Conservation (phyloP, 2,329 filamentous ascomycete genomes). For the Cordyceps farinosa region DNA sequence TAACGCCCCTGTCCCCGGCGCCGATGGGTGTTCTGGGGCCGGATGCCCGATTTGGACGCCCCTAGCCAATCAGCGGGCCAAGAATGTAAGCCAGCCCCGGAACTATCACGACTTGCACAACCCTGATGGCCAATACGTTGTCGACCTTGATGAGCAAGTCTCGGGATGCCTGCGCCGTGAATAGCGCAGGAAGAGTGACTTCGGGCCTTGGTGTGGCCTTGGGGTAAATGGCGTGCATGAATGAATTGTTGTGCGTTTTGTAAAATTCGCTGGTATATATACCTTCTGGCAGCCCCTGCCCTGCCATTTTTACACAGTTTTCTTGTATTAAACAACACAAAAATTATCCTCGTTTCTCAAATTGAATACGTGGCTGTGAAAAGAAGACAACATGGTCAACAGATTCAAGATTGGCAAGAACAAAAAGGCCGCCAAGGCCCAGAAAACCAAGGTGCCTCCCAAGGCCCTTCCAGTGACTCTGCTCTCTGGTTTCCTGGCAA, state of each 20-base stretch:
- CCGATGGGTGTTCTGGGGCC: constrained; percentile 8
- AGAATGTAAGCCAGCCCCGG: constrained; percentile 13
- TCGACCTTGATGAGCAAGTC: constrained; percentile 16
- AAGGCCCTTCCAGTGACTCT: constrained; percentile 54
- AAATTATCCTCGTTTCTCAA: not conserved
- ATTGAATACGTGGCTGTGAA: no score
- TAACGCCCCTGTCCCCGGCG: not conserved
- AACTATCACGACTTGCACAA: constrained; percentile 17
- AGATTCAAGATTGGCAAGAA: constrained; percentile 15
- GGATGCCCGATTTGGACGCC: not conserved
- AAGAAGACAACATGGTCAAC: not conserved
- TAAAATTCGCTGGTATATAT: constrained; percentile 12
- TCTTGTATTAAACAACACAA: not conserved
- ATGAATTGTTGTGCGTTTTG: constrained; percentile 10
- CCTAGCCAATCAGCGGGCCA: constrained; percentile 5
- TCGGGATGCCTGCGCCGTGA: not conserved
- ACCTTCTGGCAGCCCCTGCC: constrained; percentile 1
- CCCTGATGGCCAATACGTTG: constrained; percentile 12
- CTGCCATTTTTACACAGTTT: constrained; percentile 1
- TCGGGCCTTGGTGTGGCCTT: not conserved
- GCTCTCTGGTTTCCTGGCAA: constrained; percentile 56
- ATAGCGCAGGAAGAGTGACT: not conserved
- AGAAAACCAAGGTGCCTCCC: constrained; percentile 16
- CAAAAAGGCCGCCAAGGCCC: constrained; percentile 16
- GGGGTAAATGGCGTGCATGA: not conserved